These are phyloP conservation scores for Debaryomycetaceae sp. DNA, from an alignment of 1,139 yeast species.

Conservation along the genomic window DNA sequence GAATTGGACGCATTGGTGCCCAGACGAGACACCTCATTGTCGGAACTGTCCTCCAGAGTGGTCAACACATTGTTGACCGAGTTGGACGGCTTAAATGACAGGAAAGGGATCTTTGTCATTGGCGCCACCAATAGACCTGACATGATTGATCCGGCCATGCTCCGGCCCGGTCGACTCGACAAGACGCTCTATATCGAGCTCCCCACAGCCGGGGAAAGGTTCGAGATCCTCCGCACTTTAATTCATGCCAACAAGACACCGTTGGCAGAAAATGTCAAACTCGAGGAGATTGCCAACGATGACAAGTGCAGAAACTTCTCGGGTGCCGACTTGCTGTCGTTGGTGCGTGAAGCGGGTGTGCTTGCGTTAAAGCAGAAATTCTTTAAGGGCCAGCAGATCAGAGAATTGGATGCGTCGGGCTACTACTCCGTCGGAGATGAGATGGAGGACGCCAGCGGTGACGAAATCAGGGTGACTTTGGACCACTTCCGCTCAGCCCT, in stretches of 20 bases:
- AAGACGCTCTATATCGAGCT: slow-evolving; percentile 88
- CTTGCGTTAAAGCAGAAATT: slow-evolving; percentile 73
- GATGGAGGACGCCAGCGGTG: slow-evolving; percentile 16
- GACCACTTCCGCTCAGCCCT: slow-evolving; percentile 73
- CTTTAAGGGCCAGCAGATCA: slow-evolving; percentile 46
- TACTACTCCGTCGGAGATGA: slow-evolving; percentile 31
- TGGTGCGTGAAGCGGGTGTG: slow-evolving; percentile 91
- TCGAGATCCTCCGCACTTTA: slow-evolving; percentile 76
- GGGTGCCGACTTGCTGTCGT: slow-evolving; percentile 92
- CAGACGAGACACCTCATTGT: slow-evolving; percentile 77
- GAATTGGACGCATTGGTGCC: slow-evolving; percentile 96
- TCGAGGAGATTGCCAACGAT: slow-evolving; percentile 62
- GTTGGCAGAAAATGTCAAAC: slow-evolving; percentile 56
- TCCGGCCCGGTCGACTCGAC: slow-evolving; percentile 94
- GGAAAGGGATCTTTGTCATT: slow-evolving; percentile 88
- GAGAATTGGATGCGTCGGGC: slow-evolving; percentile 46
- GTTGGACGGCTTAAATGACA: slow-evolving; percentile 87
- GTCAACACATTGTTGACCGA: slow-evolving; percentile 93
- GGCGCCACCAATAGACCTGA: slow-evolving; percentile 98
- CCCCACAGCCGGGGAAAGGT: slow-evolving; percentile 73
- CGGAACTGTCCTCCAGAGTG: slow-evolving; percentile 90
- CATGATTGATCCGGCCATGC: slow-evolving; percentile 98
- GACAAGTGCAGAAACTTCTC: slow-evolving; percentile 83
- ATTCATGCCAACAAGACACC: slow-evolving; percentile 75
- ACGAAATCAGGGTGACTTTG: slow-evolving; percentile 50